These are phyloP conservation scores for Wolfiporia cocos DNA, from an alignment of 1,284 basidiomycete genomes.

Conservation along the genomic window DNA sequence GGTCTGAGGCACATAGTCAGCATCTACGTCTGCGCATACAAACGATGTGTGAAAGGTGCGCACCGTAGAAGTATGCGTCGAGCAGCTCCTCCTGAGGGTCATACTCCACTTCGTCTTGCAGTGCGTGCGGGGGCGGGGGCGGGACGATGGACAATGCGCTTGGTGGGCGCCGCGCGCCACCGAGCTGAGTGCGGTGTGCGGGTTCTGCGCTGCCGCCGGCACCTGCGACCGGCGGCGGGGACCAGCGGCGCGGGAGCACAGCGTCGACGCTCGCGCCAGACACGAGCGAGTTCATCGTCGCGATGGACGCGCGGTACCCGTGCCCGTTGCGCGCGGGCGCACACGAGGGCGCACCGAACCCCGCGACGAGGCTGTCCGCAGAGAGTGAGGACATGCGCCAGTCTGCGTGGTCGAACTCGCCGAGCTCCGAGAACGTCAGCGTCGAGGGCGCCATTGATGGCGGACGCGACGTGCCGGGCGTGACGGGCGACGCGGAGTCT, in stretches of 20 bases:
- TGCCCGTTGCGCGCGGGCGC: conserved; percentile 14
- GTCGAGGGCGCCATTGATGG: too few relatives aligned
- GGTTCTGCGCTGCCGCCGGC: too few relatives aligned
- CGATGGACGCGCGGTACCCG: conserved; percentile 37
- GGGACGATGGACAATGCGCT: conserved; percentile 7
- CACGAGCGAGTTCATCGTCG: conserved; percentile 54
- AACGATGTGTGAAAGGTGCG: too few relatives aligned
- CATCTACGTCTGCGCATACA: too few relatives aligned
- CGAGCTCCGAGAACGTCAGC: too few relatives aligned
- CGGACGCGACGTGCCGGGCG: too few relatives aligned
- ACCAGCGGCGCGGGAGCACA: conserved; percentile 34
- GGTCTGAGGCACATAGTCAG: too few relatives aligned
- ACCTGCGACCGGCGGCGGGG: conserved; percentile 19
- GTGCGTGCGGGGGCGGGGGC: conserved; percentile 14
- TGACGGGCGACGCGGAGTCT: too few relatives aligned
- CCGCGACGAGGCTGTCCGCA: conserved; percentile 14
- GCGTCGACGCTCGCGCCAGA: conserved; percentile 52
- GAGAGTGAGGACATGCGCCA: conserved; percentile 21
- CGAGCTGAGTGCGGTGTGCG: background rate
- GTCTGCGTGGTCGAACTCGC: conserved; percentile 15
- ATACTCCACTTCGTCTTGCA: conserved; percentile 32
- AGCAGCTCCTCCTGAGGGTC: conserved; percentile 41
- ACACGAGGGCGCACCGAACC: conserved; percentile 8
- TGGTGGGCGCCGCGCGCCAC: too few relatives aligned
- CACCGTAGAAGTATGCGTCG: conserved; percentile 44